A percentile compares a stretch with the other conserved stretches of the same genome.
Conservation (phyloP, 768 basidiomycete species). For the Lactifluus hygrophoroides region DNA sequence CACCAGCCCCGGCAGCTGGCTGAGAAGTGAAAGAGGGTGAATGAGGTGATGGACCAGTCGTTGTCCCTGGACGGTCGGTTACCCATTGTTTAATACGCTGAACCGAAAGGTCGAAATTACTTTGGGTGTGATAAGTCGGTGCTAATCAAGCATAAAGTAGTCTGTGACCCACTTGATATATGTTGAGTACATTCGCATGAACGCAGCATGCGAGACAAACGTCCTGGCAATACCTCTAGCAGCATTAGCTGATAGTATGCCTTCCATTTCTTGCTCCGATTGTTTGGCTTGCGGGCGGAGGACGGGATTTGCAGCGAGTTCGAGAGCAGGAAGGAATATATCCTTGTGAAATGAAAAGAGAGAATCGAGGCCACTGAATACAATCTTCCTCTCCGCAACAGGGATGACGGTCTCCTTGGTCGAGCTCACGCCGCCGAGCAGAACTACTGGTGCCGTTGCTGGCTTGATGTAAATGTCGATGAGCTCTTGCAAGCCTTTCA, state of each 20-base stretch:
- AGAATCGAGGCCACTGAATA: constrained; percentile 85
- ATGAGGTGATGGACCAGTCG: constrained; percentile 33
- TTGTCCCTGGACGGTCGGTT: constrained; percentile 40
- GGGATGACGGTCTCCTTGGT: constrained; percentile 83
- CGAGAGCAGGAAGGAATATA: constrained; percentile 86
- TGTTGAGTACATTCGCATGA: constrained; percentile 97
- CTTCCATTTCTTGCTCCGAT: constrained; percentile 55
- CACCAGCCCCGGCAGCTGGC: constrained; percentile 29
- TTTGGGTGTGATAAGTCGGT: constrained; percentile 27
- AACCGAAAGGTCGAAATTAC: constrained; percentile 91
- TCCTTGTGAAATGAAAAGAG: constrained; percentile 89
- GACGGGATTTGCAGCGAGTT: constrained; percentile 64
- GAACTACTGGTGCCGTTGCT: constrained; percentile 57
- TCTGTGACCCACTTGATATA: constrained; percentile 79
- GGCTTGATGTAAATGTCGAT: constrained; percentile 94
- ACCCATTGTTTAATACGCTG: constrained; percentile 85
- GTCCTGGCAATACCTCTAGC: constrained; percentile 79
- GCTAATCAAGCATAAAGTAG: constrained; percentile 1
- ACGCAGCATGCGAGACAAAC: constrained; percentile 90
- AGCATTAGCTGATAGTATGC: constrained; percentile 61
- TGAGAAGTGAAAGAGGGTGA: constrained; percentile 50
- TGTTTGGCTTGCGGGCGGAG: constrained; percentile 41
- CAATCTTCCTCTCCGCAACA: constrained; percentile 75
- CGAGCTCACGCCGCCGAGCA: constrained; percentile 61
- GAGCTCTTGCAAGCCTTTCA: constrained; percentile 87